Percentiles rank a stretch among this genome's conserved stretches.
Evolutionary conservation across 306 rosid species (phyloP).

Genomic region (Herpetospermum pedunculosum): DNA sequence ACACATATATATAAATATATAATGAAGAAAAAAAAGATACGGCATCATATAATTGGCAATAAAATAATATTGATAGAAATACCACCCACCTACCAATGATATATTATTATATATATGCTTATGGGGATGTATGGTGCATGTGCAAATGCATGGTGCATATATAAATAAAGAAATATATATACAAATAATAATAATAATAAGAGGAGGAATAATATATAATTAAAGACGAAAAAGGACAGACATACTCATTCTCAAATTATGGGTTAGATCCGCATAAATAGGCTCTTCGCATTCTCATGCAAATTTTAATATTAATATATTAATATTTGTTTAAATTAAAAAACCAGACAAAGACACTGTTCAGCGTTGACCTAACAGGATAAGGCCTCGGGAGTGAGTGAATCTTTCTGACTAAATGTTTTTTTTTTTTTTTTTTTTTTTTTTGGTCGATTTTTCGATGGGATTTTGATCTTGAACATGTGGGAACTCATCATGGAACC

Average conservation of each 20-base stretch:
- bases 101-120: not conserved
- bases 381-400: conserved; percentile 22
- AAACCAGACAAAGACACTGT: conserved; percentile 23
- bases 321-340: not conserved
- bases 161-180: not conserved
- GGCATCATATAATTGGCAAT: conserved; percentile 6
- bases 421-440: not conserved
- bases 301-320: conserved; percentile 10
- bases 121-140: not conserved
- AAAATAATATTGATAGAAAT: conserved; percentile 17
- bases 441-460: not conserved
- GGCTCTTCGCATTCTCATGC: conserved; percentile 48
- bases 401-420: conserved; percentile 17
- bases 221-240: conserved; percentile 41
- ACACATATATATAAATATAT: not conserved
- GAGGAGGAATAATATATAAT: not conserved
- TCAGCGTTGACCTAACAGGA: conserved; percentile 44
- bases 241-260: conserved; percentile 61
- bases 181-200: not conserved
- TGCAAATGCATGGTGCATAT: conserved; percentile 3
- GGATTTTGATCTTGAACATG: conserved; percentile 1
- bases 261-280: conserved; percentile 54
- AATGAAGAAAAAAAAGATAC: not conserved
- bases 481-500: not conserved
- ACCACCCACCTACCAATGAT: conserved; percentile 20